phyloP scores from a whole-genome alignment of 2,329 filamentous ascomycete species.

The Cercospora sp. region DNA sequence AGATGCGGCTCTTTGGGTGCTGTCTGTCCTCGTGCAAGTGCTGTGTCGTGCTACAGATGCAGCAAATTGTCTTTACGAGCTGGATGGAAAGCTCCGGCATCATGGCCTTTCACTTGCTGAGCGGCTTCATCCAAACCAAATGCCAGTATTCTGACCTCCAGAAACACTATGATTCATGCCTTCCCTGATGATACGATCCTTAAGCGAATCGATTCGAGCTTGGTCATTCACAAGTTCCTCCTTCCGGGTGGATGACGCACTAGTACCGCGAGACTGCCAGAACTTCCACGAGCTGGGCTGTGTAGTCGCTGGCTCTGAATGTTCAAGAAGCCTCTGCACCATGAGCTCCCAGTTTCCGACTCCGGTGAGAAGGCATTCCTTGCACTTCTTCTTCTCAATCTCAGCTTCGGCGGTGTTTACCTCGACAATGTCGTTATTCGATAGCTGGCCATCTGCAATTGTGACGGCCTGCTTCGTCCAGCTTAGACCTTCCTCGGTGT shows the following conservation, averaged over 20 bases:
- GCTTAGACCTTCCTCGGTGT: slow-evolving; percentile 64
- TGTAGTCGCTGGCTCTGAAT: slow-evolving; percentile 26
- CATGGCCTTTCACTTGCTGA: not conserved
- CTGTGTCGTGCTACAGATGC: not conserved
- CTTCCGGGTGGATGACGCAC: slow-evolving; percentile 14
- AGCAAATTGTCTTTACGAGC: not conserved
- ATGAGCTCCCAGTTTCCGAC: slow-evolving; percentile 82
- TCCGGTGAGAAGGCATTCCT: slow-evolving; percentile 73
- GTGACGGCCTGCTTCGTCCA: slow-evolving; percentile 92
- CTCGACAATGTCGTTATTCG: slow-evolving; percentile 30
- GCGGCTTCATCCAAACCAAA: slow-evolving; percentile 17
- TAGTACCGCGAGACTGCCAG: slow-evolving; percentile 24
- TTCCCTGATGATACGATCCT: slow-evolving; percentile 19
- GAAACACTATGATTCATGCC: slow-evolving; percentile 12
- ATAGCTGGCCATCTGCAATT: slow-evolving; percentile 61
- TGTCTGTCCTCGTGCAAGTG: not conserved
- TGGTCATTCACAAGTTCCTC: slow-evolving; percentile 12
- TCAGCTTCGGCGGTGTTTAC: slow-evolving; percentile 6
- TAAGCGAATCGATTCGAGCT: slow-evolving; percentile 8
- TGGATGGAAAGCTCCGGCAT: not conserved
- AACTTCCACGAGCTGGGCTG: slow-evolving; percentile 25
- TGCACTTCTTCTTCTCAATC: slow-evolving; percentile 56
- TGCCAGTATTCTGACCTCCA: slow-evolving; percentile 13
- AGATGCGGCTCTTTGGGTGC: not conserved
- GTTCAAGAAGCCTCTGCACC: slow-evolving; percentile 54